Conservation (phyloP, 2,329 filamentous ascomycete species). For the Fusarium sp. region DNA sequence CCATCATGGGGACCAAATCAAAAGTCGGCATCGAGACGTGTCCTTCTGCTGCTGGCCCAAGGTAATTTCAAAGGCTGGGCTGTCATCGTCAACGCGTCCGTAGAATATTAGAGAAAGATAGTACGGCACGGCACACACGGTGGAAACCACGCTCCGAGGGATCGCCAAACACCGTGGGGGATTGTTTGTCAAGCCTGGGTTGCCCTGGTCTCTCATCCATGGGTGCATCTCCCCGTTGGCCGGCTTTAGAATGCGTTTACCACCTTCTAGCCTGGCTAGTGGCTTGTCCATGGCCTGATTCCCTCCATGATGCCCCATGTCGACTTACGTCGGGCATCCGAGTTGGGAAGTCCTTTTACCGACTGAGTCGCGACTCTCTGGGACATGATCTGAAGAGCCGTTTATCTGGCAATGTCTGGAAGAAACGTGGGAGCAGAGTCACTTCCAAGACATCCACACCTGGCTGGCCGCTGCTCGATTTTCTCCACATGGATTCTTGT, state of each 20-base stretch:
- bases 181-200: conserved; percentile 37
- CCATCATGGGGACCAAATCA: not conserved
- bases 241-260: conserved; percentile 34
- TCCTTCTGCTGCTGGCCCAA: conserved; percentile 11
- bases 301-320: conserved; percentile 17
- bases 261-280: conserved; percentile 34
- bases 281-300: conserved; percentile 36
- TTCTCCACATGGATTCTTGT: conserved; percentile 26
- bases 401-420: not conserved
- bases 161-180: conserved; percentile 31
- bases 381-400: conserved; percentile 4
- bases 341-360: conserved; percentile 4
- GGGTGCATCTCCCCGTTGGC: conserved; percentile 30
- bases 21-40: conserved; percentile 14
- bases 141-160: conserved; percentile 18
- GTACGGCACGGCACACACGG: conserved; percentile 5
- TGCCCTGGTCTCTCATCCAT: conserved; percentile 20
- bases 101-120: not conserved
- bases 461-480: not conserved
- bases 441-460: conserved; percentile 18
- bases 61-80: conserved; percentile 7
- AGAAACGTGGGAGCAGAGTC: conserved; percentile 9
- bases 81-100: not conserved
- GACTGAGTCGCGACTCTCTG: conserved; percentile 4
- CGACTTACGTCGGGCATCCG: conserved; percentile 20